A percentile compares a stretch with the other conserved stretches of the same genome.
phyloP scores from a whole-genome alignment of 176 grass and related monocot genomes.

The Avena sativa region DNA sequence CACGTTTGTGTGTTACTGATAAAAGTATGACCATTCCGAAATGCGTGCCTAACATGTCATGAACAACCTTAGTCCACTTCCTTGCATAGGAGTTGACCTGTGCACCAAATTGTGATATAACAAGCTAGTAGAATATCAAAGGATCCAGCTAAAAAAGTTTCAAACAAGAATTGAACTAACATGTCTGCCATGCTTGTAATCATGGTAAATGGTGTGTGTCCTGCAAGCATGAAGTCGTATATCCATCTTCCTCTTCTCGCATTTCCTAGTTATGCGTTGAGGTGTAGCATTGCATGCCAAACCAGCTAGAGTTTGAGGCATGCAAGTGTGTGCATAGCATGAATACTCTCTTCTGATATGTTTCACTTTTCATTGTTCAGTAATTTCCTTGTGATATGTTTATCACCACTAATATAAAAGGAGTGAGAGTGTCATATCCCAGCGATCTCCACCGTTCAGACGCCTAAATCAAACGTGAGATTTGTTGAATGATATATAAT shows the following conservation, averaged over 20 bases:
- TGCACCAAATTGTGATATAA: background rate
- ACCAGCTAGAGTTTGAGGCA: conserved; percentile 3
- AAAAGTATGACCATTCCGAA: conserved; percentile 14
- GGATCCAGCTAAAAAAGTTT: background rate
- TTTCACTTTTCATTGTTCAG: conserved; percentile 21
- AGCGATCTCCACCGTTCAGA: no score
- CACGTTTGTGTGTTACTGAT: conserved; percentile 6
- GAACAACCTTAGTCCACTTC: background rate
- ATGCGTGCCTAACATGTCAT: conserved; percentile 30
- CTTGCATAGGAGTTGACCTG: background rate
- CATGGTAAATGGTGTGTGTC: conserved; percentile 10
- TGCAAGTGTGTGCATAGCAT: background rate
- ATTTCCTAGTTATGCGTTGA: conserved; percentile 4
- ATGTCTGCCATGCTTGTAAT: background rate
- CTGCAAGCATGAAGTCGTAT: conserved; percentile 33
- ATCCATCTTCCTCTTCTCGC: background rate
- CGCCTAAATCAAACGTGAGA: no score
- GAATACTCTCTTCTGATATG: conserved; percentile 8
- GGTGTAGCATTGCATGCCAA: conserved; percentile 15
- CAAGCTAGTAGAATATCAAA: conserved; percentile 31
- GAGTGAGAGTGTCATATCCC: no score
- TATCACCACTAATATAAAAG: background rate
- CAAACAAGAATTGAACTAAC: conserved; percentile 32
- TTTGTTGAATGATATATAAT: no score
- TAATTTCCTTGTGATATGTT: conserved; percentile 1